These are phyloP conservation scores for Phialophora macrospora DNA, from an alignment of 2,329 filamentous ascomycete genomes.

Conservation along the genomic window DNA sequence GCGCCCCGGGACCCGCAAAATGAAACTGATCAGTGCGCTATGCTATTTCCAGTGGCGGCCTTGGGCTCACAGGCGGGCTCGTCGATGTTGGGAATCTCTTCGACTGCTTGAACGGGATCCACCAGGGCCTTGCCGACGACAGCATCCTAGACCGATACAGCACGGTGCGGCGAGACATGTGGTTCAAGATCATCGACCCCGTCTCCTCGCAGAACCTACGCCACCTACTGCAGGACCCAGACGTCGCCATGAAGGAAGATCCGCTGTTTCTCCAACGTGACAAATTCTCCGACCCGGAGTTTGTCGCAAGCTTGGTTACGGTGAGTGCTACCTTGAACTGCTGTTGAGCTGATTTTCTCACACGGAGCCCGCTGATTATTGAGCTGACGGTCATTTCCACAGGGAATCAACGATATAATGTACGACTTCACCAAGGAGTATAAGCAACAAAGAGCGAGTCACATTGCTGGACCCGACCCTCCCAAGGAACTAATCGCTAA, in stretches of 20 bases:
- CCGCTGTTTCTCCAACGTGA: constrained; percentile 28
- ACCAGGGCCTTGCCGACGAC: constrained; percentile 47
- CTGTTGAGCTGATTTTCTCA: neutral
- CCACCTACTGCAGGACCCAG: constrained; percentile 46
- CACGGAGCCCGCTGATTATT: too few species aligned
- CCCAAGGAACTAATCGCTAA: neutral
- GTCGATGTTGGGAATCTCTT: constrained; percentile 66
- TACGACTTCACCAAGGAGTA: constrained; percentile 6
- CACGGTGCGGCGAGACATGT: constrained; percentile 49
- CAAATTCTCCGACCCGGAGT: constrained; percentile 26
- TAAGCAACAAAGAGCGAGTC: neutral
- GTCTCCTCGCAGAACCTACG: constrained; percentile 51
- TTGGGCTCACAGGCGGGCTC: constrained; percentile 68
- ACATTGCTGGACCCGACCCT: neutral
- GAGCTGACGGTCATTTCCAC: neutral
- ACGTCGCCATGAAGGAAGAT: constrained; percentile 46
- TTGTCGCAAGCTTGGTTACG: constrained; percentile 11
- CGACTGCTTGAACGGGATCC: constrained; percentile 60
- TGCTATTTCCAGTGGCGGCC: constrained; percentile 55
- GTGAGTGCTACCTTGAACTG: neutral
- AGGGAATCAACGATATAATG: constrained; percentile 5
- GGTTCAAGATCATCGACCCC: constrained; percentile 47
- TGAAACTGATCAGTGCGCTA: neutral
- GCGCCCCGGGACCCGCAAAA: neutral
- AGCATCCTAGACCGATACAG: constrained; percentile 52